Evolutionary conservation across 139 green algal species (phyloP).

Genomic region (Chlamydomonas urium): DNA sequence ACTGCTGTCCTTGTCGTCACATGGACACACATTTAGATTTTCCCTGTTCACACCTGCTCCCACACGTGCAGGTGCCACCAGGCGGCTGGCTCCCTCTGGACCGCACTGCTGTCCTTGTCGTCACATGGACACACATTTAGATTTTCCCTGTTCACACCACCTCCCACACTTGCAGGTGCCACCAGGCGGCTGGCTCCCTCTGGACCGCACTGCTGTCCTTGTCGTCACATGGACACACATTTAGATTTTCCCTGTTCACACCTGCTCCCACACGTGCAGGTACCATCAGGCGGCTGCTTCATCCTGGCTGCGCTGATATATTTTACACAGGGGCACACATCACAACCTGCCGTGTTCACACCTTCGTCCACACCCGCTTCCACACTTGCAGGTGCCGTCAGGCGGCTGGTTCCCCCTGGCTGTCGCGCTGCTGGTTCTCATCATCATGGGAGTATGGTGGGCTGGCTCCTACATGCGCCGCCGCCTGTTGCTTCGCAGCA

Average conservation of each 20-base stretch:
- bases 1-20: not conserved
- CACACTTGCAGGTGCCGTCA: slow-evolving; percentile 2
- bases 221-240: not conserved
- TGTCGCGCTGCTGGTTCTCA: not conserved
- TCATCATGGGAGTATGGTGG: slow-evolving; percentile 10
- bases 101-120: not conserved
- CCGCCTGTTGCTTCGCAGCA: not conserved
- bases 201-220: not conserved
- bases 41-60: not conserved
- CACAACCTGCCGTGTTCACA: not conserved
- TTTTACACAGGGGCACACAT: not conserved
- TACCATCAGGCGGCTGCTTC: slow-evolving; percentile 3
- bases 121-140: not conserved
- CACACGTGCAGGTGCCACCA: not conserved
- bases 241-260: slow-evolving; percentile 6
- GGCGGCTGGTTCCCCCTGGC: slow-evolving; percentile 10
- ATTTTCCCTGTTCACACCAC: not conserved
- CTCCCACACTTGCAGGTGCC: not conserved
- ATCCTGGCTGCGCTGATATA: not conserved
- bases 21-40: not conserved
- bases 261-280: not conserved
- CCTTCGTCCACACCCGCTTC: not conserved
- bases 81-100: not conserved
- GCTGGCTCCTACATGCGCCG: not conserved
- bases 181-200: not conserved